Base-by-base conservation (phyloP, 2,329 filamentous ascomycete genomes). In the Fonsecaea monophora region DNA sequence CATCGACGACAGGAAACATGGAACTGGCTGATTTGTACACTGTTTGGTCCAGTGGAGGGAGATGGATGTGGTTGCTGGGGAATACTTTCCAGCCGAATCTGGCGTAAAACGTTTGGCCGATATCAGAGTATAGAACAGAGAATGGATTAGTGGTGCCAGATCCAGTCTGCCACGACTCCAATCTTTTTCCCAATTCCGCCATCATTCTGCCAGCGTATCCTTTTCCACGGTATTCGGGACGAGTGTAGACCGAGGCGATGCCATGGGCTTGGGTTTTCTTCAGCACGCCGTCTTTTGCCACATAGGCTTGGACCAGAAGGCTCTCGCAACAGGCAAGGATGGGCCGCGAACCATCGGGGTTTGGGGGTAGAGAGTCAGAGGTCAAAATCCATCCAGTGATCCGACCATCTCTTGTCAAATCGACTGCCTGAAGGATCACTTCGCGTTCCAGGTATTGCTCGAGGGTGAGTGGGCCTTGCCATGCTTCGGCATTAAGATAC, bases 71-170 rank as follows among this genome's bases (percentile, higher is more conserved):
- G 0, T 85, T 83, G 66, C 91, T 94, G 21, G 86, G 83, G 73
- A 90, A 94, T 0, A 88, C 84, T 57, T 87, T 84, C 94, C 94
- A 97, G 54, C 92, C 92, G 70, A 87, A 84, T 37, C 82, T 83
- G 3, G 90, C 86, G 79, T 97, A 97, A 78, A 93, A 97, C 45
- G 82, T 81, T 82, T 92, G 90, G 21, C 94, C 92, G 70, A 96
- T 93, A 74, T 96, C 92, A 8, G 92, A 96, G 78, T 89, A 97
- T 8, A 97, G 83, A 7, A 96, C 86, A 0, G 91, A 94, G 77
- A 94, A 95, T 13, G 87, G 78, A 69, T 76, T 83, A 75, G 75
- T 77, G 71, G 76, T 75, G 21, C 75, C 74, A 54, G 71, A 68
- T 79, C 77, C 42, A 78, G 75, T 78, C 71, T 87, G 84, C 79